phyloP scores from a whole-genome alignment of 2,329 filamentous ascomycete genomes.

The Fusarium vanettenii region DNA sequence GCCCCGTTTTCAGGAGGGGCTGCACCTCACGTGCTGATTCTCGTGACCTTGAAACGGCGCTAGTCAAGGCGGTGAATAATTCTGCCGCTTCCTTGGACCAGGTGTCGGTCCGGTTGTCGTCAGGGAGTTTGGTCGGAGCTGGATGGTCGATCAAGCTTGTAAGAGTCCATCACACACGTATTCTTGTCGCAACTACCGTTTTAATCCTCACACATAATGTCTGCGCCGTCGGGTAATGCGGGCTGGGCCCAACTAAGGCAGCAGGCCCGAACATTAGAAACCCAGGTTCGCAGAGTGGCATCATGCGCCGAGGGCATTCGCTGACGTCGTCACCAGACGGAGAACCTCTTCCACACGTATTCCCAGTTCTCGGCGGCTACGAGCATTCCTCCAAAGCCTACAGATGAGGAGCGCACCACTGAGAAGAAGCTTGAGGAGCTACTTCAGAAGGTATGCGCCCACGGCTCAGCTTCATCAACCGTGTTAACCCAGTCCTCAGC shows the following conservation, averaged over 20 bases:
- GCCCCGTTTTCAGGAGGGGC: neutral
- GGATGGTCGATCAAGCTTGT: constrained; percentile 24
- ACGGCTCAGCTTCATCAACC: neutral
- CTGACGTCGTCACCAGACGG: constrained; percentile 70
- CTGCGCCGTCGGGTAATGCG: constrained; percentile 62
- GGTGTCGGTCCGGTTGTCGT: constrained; percentile 35
- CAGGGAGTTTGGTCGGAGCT: constrained; percentile 37
- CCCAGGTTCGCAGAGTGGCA: constrained; percentile 72
- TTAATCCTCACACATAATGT: constrained; percentile 54
- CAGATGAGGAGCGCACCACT: constrained; percentile 83
- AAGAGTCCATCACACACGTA: constrained; percentile 25
- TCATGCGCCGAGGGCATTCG: constrained; percentile 26
- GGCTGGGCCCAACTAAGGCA: constrained; percentile 96
- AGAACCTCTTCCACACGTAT: constrained; percentile 84
- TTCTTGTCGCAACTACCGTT: constrained; percentile 6
- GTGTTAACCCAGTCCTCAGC: constrained; percentile 60
- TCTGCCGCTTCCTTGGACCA: constrained; percentile 42
- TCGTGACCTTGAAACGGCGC: constrained; percentile 1
- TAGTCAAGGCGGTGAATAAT: constrained; percentile 44
- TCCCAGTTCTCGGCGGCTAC: constrained; percentile 88
- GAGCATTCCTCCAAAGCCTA: constrained; percentile 84
- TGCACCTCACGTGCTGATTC: constrained; percentile 37
- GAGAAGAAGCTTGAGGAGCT: constrained; percentile 87
- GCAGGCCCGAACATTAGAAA: constrained; percentile 88
- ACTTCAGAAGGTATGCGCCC: constrained; percentile 75